Evolutionary conservation across 805 yeast genomes (phyloP).

Genomic region (Metschnikowia shivogae): DNA sequence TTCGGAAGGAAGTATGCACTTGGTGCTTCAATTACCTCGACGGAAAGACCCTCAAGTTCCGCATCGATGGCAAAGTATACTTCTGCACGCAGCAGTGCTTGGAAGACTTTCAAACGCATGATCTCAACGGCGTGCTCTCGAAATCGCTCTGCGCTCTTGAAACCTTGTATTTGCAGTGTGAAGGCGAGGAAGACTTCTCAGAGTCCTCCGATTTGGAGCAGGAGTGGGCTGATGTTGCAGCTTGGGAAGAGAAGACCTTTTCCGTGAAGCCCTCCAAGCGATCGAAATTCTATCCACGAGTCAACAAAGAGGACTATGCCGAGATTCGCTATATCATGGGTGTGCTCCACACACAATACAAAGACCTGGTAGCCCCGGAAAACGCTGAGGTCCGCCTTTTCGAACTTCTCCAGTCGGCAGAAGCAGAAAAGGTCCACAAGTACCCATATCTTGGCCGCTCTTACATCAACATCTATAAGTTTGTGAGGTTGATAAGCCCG

Average conservation of each 20-base stretch:
- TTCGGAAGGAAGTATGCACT: conserved; percentile 60
- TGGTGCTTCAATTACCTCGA: conserved; percentile 47
- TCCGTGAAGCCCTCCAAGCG: conserved; percentile 35
- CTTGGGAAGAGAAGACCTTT: conserved; percentile 34
- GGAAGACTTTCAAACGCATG: conserved; percentile 31
- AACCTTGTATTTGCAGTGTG: conserved; percentile 25
- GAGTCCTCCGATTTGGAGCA: conserved; percentile 12
- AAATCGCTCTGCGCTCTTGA: conserved; percentile 35
- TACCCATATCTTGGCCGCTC: conserved; percentile 48
- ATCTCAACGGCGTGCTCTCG: conserved; percentile 33
- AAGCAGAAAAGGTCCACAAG: conserved; percentile 38
- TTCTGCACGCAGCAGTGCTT: conserved; percentile 51
- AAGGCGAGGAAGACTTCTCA: conserved; percentile 18
- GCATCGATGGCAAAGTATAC: conserved; percentile 30
- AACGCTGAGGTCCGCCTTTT: conserved; percentile 23
- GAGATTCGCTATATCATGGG: conserved; percentile 46
- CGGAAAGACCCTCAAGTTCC: conserved; percentile 46
- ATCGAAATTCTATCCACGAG: conserved; percentile 29
- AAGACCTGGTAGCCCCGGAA: conserved; percentile 1
- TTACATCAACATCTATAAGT: conserved; percentile 46
- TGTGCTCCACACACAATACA: conserved; percentile 10
- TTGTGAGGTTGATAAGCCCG: conserved; percentile 40
- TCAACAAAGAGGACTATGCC: conserved; percentile 52
- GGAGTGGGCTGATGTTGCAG: conserved; percentile 36
- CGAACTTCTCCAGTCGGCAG: conserved; percentile 48